Percentiles rank a stretch among this genome's conserved stretches.
Evolutionary conservation across 1,284 basidiomycete genomes (phyloP).

Genomic region (Ceratobasidium sp.): DNA sequence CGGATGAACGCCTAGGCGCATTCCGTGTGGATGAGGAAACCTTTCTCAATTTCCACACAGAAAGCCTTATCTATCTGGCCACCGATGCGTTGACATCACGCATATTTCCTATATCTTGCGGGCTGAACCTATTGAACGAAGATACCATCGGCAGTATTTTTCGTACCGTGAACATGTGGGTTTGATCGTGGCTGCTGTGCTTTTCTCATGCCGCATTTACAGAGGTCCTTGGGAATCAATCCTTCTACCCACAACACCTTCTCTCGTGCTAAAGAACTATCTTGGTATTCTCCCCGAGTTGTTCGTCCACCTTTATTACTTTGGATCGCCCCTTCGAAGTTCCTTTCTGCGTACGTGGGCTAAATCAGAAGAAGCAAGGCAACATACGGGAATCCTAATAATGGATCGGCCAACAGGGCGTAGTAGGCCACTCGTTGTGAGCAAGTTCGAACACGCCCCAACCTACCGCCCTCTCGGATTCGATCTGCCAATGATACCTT

Average conservation of each 20-base stretch:
- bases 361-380: not conserved
- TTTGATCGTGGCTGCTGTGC: not conserved
- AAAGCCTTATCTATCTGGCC: not conserved
- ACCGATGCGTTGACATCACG: slow-evolving; percentile 1
- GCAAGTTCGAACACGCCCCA: slow-evolving; percentile 1
- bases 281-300: slow-evolving; percentile 11
- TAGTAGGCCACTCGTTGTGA: not conserved
- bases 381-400: slow-evolving; percentile 9
- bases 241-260: not conserved
- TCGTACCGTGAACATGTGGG: not conserved
- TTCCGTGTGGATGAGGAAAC: not conserved
- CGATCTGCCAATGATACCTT: slow-evolving; percentile 4
- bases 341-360: slow-evolving; percentile 19
- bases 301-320: slow-evolving; percentile 33
- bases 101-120: slow-evolving; percentile 8
- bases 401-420: slow-evolving; percentile 6
- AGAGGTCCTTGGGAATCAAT: slow-evolving; percentile 31
- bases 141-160: not conserved
- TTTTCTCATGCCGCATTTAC: not conserved
- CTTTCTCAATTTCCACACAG: not conserved
- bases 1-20: not conserved
- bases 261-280: not conserved
- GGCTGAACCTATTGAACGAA: slow-evolving; percentile 12
- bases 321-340: not conserved
- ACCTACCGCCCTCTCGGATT: slow-evolving; percentile 1